Base-by-base conservation (phyloP, 805 yeast species). In the Pichia eremophila region DNA sequence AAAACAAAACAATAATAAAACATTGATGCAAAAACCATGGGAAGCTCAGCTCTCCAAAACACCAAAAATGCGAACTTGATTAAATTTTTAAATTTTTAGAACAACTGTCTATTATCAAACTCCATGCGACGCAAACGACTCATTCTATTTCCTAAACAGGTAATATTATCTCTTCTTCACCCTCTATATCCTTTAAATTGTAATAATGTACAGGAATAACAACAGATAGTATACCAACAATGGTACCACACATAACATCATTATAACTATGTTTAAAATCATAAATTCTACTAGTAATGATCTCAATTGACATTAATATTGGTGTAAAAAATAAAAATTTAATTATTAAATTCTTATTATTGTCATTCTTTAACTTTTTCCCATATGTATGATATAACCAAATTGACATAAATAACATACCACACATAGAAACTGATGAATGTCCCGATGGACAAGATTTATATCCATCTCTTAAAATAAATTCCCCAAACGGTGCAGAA, bases 181-280 rank as follows among this genome's bases (percentile, higher is more conserved):
- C 46, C 31, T 46, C 45, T 18, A 45, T 44, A 8, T 43, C 51
- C 28, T 34, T 36, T n/a, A 44, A 37, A 18, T 44, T 35, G 8
- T 44, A n/a, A 27, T 28, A 25, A n/a, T 31, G 8, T 8, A 44
- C n/a, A 19, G 47, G 29, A 2, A 36, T 8, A 2, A 49, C 19
- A 2, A 41, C 43, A 10, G 49, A 48, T 6, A 39, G n/a, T 1
- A 19, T 38, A 8, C 55, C 55, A 8, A 50, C n/a, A 6, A 41
- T 19, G 29, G 83, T 70, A 4, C 98, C 99, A 14, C 79, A 57
- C 0, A 83, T 54, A 5, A 91, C 82, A 63, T 93, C 98, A 18
- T 81, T 69, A 59, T 83, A 86, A 64, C 89, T 96, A 60, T 93
- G 98, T 62, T 95, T 75, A 64, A 89, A 90, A 66, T 91, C 98